Base-by-base conservation (phyloP, 2,329 filamentous ascomycete genomes). In the Diplodia scrobiculata region DNA sequence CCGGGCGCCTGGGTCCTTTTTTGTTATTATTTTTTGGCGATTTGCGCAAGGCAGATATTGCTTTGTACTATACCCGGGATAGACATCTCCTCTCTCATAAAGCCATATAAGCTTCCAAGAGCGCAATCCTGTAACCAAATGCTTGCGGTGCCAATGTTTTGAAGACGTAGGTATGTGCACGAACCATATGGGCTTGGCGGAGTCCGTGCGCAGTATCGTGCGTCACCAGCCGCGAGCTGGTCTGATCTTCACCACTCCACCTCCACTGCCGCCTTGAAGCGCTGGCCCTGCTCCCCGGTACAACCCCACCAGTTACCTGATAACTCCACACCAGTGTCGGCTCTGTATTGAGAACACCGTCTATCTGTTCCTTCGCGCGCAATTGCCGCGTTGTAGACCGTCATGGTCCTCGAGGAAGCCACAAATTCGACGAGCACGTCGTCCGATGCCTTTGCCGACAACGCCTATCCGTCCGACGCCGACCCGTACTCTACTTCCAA, bases 381-480 rank as follows among this genome's bases (percentile, higher is more conserved):
- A n/a, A 25, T 19, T 51, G 48, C 48, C 48, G 25, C 25, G 13
- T 17, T n/a, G 41, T 45, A n/a, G 36, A 34, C 70, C 73, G 29
- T 11, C 58, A 81, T 80, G 79, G 79, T 81, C 50, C 75, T 80
- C 25, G 73, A 79, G 70, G 77, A 80, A 51, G 70, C 75, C 9
- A 71, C 75, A 5, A 69, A 73, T 5, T 58, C 69, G n/a, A 69
- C 73, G 25, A 50, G 29, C n/a, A 45, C 45, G n/a, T 38, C 58
- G 29, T n/a, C 58, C 7, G 73, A 77, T 54, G 70, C 72, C 71
- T 75, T 76, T 67, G 67, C 63, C 52, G 73, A 76, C 45, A 71
- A 71, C 14, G 41, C 67, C 51, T 74, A 72, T 45, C 69, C 75
- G 65, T 75, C 75, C 69, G 76, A 78, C 65, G 69, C 72, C 67